A percentile compares a stretch with the other conserved stretches of the same genome.
Conservation (phyloP, 2,329 filamentous ascomycete species). For the Ophiocordyceps australis region DNA sequence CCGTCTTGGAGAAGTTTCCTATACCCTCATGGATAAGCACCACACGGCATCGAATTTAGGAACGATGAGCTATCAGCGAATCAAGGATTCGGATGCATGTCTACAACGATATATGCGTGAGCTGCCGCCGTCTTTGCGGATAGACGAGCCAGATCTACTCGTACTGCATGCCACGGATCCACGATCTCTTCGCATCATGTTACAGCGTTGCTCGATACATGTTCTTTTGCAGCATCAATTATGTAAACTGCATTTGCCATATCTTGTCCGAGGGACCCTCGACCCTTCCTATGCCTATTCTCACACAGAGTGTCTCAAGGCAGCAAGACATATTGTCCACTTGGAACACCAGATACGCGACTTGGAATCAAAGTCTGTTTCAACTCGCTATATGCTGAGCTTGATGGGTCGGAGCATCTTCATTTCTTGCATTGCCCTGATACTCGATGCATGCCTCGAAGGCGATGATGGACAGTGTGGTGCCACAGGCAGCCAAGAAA, state of each 20-base stretch:
- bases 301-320: slow-evolving; percentile 11
- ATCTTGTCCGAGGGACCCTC: slow-evolving; percentile 13
- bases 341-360: slow-evolving; percentile 10
- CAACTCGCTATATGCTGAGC: slow-evolving; percentile 10
- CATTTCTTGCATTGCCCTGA: slow-evolving; percentile 13
- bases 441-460: slow-evolving; percentile 13
- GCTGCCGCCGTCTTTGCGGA: slow-evolving; percentile 11
- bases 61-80: slow-evolving; percentile 10
- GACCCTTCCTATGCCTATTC: slow-evolving; percentile 14
- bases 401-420: slow-evolving; percentile 15
- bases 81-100: slow-evolving; percentile 13
- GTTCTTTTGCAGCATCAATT: slow-evolving; percentile 13
- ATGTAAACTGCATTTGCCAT: slow-evolving; percentile 17
- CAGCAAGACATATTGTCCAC: slow-evolving; percentile 12
- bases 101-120: slow-evolving; percentile 10
- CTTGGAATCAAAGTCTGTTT: slow-evolving; percentile 9
- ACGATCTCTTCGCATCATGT: slow-evolving; percentile 7
- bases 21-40: slow-evolving; percentile 17
- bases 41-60: too few relatives aligned
- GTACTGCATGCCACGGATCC: slow-evolving; percentile 7
- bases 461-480: slow-evolving; percentile 7
- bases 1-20: slow-evolving; percentile 17
- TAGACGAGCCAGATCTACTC: slow-evolving; percentile 5
- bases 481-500: slow-evolving; percentile 8
- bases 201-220: slow-evolving; percentile 15